Evolutionary conservation across 148 eudicot species (phyloP), one percentile per base, ranked within the genome.

Genomic region (Chenopodium suecicum): DNA sequence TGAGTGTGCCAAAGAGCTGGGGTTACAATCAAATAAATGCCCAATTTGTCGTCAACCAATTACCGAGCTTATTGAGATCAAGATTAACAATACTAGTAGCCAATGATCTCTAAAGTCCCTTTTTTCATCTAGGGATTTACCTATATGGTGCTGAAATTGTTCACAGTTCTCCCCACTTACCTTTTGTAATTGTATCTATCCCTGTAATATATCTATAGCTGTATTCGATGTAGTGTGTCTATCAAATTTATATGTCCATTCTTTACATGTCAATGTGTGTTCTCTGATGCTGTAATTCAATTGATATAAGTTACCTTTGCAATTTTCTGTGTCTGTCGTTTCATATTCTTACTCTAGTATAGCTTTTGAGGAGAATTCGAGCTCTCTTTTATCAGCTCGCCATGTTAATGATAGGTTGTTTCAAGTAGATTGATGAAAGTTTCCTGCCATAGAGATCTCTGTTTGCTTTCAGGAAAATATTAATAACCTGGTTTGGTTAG

Each of bases 31-130:
- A 25, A 89, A 91, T 66, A 90, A 88, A 83, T 94, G 98, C 84
- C 98, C 95, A 0, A 91, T 93, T 72, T 93, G 98, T 80, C 90
- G 95, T 29, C 91, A 94, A 76, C 86, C 89, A 6, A 88, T 92
- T 37, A 90, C 86, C 31, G 88, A 88, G 81, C 91, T 94, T 52
- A 83, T 94, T 16, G 92, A 94, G 89, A 92, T 92, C 87, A 94
- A 90, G 83, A 83, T 90, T 65, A 86, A 84, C 65, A 78, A 23
- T 25, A 48, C 32, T 41, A 65, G 34, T 67, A 60, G 81, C 69
- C 76, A 81, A 79, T 87, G 79, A 88, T 46, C 58, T 65, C 74
- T 41, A 14, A 13, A 37, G 34, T 70, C 52, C 54, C 32, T 73
- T 82, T 72, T 70, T 29, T 54, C 67, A 71, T 83, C 34, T 69